These are phyloP conservation scores for Glycyrrhiza uralensis DNA, from an alignment of 306 rosid genomes.

Conservation along the genomic window DNA sequence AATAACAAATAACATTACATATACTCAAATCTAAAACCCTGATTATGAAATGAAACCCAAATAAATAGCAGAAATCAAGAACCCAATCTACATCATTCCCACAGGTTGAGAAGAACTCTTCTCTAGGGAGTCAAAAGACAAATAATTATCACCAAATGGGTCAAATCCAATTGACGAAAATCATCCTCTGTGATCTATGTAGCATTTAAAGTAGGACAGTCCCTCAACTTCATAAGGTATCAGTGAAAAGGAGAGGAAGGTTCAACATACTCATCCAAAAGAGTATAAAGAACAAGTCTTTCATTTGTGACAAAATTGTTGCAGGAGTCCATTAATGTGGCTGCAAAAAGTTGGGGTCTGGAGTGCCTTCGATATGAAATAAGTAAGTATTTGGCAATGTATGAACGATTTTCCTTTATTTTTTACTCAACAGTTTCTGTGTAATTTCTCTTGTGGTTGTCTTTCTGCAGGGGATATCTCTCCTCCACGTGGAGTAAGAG, in stretches of 20 bases:
- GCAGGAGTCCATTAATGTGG: conserved; percentile 85
- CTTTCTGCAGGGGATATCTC: conserved; percentile 82
- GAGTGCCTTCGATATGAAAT: conserved; percentile 96
- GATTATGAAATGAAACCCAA: not conserved
- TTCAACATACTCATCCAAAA: no score
- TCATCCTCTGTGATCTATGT: no score
- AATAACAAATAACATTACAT: not conserved
- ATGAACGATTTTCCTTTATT: conserved; percentile 1
- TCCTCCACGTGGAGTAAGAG: conserved; percentile 96
- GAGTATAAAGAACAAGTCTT: not conserved
- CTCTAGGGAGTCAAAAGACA: no score
- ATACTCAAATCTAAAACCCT: not conserved
- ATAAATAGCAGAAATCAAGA: not conserved
- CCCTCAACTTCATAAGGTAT: no score
- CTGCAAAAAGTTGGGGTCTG: conserved; percentile 87
- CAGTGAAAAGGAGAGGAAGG: no score
- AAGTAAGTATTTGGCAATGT: conserved; percentile 48
- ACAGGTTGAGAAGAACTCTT: no score
- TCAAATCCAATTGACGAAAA: no score
- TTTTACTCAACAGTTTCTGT: not conserved
- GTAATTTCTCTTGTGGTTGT: conserved; percentile 9
- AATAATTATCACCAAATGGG: no score
- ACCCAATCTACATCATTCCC: not conserved
- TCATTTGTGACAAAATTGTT: conserved; percentile 27
- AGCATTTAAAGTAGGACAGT: no score